A percentile compares a stretch with the other conserved stretches of the same genome.
Evolutionary conservation across 2,329 filamentous ascomycete genomes (phyloP).

Genomic region (Dichotomopilus funicola): DNA sequence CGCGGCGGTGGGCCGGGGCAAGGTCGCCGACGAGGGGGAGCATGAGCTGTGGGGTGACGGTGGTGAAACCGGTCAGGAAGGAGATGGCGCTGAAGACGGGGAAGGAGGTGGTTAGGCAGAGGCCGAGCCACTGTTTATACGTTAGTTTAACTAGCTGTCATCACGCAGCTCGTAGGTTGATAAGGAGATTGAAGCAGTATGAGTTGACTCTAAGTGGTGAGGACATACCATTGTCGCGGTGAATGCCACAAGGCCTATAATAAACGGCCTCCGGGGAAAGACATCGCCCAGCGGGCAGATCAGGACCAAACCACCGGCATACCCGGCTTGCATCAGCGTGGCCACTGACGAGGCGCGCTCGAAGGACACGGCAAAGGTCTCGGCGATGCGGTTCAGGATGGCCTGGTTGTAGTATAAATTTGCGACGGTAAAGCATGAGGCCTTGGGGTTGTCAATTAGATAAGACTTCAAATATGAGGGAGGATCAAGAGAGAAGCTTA

Average conservation of each 20-base stretch:
- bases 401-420: constrained; percentile 80
- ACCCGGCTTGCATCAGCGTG: constrained; percentile 73
- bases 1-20: constrained; percentile 61
- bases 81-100: constrained; percentile 60
- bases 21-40: constrained; percentile 75
- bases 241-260: constrained; percentile 58
- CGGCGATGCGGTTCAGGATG: constrained; percentile 67
- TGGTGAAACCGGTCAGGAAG: constrained; percentile 69
- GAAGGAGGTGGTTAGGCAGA: constrained; percentile 63
- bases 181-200: neutral
- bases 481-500: constrained; percentile 22
- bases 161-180: neutral
- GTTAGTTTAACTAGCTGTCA: too few relatives aligned
- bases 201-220: neutral
- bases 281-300: constrained; percentile 70
- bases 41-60: constrained; percentile 74
- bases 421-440: constrained; percentile 62
- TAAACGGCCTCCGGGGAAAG: constrained; percentile 61
- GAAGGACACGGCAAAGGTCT: constrained; percentile 63
- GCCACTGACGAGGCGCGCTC: constrained; percentile 62
- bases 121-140: constrained; percentile 52
- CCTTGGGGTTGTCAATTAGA: constrained; percentile 30
- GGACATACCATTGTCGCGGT: constrained; percentile 59
- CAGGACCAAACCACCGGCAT: constrained; percentile 66
- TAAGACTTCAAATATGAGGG: neutral